Conservation (phyloP, 768 basidiomycete genomes). For the Agaricus sinodeliciosus region DNA sequence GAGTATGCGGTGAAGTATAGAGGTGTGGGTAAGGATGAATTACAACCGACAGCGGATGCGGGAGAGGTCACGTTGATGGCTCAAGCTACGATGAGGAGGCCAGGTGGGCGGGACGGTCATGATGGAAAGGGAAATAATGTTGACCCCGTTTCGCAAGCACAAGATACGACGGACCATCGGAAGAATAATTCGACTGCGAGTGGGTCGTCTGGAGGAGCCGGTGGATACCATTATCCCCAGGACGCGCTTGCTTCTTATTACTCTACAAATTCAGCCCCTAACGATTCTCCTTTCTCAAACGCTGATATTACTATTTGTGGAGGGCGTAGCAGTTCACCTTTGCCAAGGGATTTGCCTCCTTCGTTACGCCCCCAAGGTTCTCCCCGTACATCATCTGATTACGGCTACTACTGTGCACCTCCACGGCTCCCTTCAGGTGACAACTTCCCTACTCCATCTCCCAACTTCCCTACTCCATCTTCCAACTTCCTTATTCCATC, state of each 20-base stretch:
- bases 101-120: too few relatives aligned
- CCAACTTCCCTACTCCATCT: too few relatives aligned
- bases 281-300: neutral
- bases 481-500: too few relatives aligned
- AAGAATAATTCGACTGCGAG: neutral
- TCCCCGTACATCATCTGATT: neutral
- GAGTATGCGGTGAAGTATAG: constrained; percentile 55
- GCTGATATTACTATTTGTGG: too few relatives aligned
- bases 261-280: neutral
- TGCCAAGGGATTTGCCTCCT: neutral
- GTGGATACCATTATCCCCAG: neutral
- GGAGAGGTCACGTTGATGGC: constrained; percentile 49
- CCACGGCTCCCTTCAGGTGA: too few relatives aligned
- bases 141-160: neutral
- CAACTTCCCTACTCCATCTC: too few relatives aligned
- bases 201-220: neutral
- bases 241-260: neutral
- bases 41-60: constrained; percentile 53
- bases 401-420: neutral
- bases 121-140: neutral
- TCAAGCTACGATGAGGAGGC: constrained; percentile 12
- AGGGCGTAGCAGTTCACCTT: neutral
- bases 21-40: constrained; percentile 52
- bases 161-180: neutral
- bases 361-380: neutral